Evolutionary conservation across 2,329 filamentous ascomycete genomes (phyloP), one percentile per base, ranked within the genome.

Genomic region (Cladosporium oxysporum): DNA sequence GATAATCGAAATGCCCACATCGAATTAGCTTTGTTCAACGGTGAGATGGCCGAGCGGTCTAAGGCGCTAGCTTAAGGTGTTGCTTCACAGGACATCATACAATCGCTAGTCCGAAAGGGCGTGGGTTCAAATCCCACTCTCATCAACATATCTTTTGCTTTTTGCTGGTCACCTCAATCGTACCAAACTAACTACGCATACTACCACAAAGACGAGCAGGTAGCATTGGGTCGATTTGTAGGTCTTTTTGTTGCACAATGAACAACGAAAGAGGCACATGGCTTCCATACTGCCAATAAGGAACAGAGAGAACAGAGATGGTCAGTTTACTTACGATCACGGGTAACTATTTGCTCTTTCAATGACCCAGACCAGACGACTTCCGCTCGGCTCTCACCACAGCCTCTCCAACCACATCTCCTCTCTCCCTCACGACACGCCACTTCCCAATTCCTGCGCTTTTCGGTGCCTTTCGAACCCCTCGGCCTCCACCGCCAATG

Each of bases 401-500:
- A 16, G 89, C 82, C 78, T 92, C 90, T 0, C 88, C 87, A n/a
- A 93, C 80, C 0, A 84, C 80, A 75, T 92, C 88, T 0, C 89
- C 90, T 52, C 85, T 80, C 29, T 89, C 83, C n/a, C 81, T 82
- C 2, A 88, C 81, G 62, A 89, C 86, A 5, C 84, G 82, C 91
- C 91, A 94, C 16, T 91, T 84, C 0, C 91, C 91, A 61, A 88
- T 91, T 0, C 90, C 90, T 66, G 84, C 78, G 31, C 87, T 78
- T 7, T 82, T 73, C 0, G 89, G 87, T 1, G 91, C 91, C 10
- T 72, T 79, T 29, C 86, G 82, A 1, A 87, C 81, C 0, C 91
- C 91, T 33, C 91, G 81, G 0, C 91, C 91, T 18, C 91, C 91
- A 0, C 91, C 91, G 0, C 91, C 91, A 2, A 93, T 78, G 67